Evolutionary conservation across 2,329 filamentous ascomycete species (phyloP), one percentile per base, ranked within the genome.

Genomic region (Fusarium sp.): DNA sequence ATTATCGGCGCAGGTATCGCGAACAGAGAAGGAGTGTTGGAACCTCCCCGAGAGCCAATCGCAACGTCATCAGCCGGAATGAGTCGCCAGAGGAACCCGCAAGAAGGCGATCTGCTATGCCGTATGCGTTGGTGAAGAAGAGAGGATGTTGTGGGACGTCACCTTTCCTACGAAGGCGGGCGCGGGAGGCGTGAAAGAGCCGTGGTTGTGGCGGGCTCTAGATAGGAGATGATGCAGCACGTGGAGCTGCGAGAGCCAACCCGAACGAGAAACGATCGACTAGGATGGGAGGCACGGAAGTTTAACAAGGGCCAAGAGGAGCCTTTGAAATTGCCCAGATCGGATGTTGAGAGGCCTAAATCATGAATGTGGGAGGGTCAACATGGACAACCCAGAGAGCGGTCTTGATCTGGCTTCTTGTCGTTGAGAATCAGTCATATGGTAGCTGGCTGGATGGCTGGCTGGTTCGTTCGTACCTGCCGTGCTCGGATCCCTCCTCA

Each of bases 251-350:
- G 60, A 74, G 68, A 60, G 58, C 68, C 73, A 60, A 72, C 75
- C 75, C 71, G 67, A 76, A 68, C 64, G 57, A 76, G 73, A 56
- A 78, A 74, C 73, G 76, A 78, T 78, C 73, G 66, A 75, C 76
- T 68, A 57, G 64, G 52, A 45, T 23, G 27, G 68, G 43, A 65
- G 59, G 61, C 52, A 71, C 57, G 45, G 37, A 65, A 50, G 34
- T 60, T 35, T 34, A 27, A 23, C n/a, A 6, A 52, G 56, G 61
- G 25, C 20, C 23, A 56, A 25, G 71, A 39, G 18, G 50, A 54
- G 50, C 50, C 13, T 32, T n/a, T 54, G 50, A 54, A 54, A 54
- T 54, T 54, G 50, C 50, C 27, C 50, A 54, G 27, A 54, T 34
- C 50, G 50, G 27, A 54, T 20, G 50, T 54, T 20, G 6, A 54